A percentile compares a stretch with the other conserved stretches of the same genome.
phyloP scores from a whole-genome alignment of 225 moss, liverwort and hornwort species.

The Marchantia polymorpha region DNA sequence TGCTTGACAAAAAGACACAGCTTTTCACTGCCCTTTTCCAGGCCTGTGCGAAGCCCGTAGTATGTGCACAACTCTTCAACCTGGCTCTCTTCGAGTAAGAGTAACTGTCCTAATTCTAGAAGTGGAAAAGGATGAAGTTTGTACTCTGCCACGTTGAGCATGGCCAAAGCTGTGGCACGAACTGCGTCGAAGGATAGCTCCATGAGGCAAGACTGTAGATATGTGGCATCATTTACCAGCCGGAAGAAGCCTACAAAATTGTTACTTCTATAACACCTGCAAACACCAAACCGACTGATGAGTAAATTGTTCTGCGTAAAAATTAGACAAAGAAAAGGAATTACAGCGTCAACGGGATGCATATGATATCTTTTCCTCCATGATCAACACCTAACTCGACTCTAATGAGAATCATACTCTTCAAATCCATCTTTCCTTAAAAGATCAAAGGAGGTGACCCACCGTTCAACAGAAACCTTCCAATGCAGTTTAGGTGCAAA shows the following conservation, averaged over 20 bases:
- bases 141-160: constrained; percentile 70
- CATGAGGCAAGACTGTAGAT: constrained; percentile 81
- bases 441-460: background rate
- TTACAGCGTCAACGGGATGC: too few relatives aligned
- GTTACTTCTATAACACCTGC: constrained; percentile 69
- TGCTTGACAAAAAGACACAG: constrained; percentile 73
- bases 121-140: constrained; percentile 84
- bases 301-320: background rate
- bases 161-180: constrained; percentile 58
- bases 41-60: constrained; percentile 63
- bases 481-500: background rate
- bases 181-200: constrained; percentile 77
- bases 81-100: constrained; percentile 71
- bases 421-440: background rate
- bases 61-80: constrained; percentile 64
- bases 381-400: background rate
- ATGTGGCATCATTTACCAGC: constrained; percentile 67
- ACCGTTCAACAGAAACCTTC: background rate
- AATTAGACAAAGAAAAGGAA: too few relatives aligned
- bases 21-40: constrained; percentile 53
- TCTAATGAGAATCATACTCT: background rate
- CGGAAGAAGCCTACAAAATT: constrained; percentile 75
- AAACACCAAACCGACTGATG: background rate
- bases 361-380: background rate
- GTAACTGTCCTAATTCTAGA: constrained; percentile 59